Conservation (phyloP, 192 early-diverging fungal species). For the Cetraspora pellucida region DNA sequence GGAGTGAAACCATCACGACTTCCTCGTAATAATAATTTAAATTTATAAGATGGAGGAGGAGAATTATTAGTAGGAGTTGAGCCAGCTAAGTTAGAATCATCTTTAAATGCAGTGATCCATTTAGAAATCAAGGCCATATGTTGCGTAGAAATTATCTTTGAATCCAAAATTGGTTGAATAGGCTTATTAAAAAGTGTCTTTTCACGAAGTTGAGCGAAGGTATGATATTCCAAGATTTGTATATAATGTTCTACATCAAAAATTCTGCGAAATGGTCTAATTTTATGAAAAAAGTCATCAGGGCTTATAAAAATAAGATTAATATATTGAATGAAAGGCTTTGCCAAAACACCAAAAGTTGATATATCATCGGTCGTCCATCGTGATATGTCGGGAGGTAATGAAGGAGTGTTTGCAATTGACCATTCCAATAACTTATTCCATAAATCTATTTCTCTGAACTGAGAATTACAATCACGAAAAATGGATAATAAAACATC, state of each 20-base stretch:
- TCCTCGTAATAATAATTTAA: conserved; percentile 4
- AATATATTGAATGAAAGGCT: not conserved
- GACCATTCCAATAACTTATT: not conserved
- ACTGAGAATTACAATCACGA: not conserved
- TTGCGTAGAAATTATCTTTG: not conserved
- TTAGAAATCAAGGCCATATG: not conserved
- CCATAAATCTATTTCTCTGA: not conserved
- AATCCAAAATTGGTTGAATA: not conserved
- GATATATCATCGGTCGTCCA: not conserved
- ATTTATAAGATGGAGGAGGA: not conserved
- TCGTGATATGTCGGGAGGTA: not conserved
- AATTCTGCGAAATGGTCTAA: not conserved
- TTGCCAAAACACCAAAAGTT: not conserved
- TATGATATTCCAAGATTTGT: not conserved
- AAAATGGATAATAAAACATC: not conserved
- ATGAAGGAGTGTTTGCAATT: not conserved
- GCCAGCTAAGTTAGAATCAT: too few species aligned
- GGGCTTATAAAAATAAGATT: not conserved
- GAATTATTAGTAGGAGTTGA: not conserved
- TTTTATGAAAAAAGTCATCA: not conserved
- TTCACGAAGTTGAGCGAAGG: not conserved
- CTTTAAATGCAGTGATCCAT: not conserved
- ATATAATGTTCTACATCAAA: not conserved
- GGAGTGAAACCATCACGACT: conserved; percentile 9
- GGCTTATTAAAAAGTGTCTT: not conserved